phyloP scores from a whole-genome alignment of 129 eudicot species.

The Centella asiatica region DNA sequence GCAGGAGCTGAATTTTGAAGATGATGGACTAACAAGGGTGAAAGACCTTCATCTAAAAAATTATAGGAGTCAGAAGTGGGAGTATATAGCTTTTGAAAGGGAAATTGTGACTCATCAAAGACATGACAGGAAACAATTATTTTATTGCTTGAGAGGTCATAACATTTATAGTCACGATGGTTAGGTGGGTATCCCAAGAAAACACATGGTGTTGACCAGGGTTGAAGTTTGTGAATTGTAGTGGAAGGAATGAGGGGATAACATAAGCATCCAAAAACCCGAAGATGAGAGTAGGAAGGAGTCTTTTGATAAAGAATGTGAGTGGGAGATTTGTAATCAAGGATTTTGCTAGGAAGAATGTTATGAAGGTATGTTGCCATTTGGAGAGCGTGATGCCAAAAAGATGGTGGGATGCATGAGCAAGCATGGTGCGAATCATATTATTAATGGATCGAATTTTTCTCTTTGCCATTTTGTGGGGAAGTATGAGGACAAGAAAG shows the following conservation, averaged over 20 bases:
- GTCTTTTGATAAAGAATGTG: background rate
- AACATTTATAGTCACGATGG: slow-evolving; percentile 4
- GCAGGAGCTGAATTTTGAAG: background rate
- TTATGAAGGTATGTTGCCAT: background rate
- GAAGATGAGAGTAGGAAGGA: background rate
- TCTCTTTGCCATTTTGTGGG: background rate
- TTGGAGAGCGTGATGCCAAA: background rate
- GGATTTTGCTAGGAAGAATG: background rate
- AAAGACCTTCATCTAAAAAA: background rate
- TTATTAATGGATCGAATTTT: background rate
- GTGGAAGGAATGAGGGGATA: background rate
- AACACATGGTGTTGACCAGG: background rate
- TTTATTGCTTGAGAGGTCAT: background rate
- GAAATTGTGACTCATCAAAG: background rate
- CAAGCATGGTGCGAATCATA: background rate
- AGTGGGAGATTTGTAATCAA: background rate
- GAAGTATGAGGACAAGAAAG: no score
- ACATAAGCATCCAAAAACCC: slow-evolving; percentile 9
- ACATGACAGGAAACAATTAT: background rate
- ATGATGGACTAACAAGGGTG: background rate
- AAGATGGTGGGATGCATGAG: slow-evolving; percentile 5
- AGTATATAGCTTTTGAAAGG: background rate
- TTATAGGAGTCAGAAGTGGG: background rate
- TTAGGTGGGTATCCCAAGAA: slow-evolving; percentile 1
- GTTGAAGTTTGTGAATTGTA: background rate